A percentile compares a stretch with the other conserved stretches of the same genome.
These are phyloP conservation scores for Xylaria sp. DNA, from an alignment of 2,329 filamentous ascomycete genomes.

Conservation along the genomic window DNA sequence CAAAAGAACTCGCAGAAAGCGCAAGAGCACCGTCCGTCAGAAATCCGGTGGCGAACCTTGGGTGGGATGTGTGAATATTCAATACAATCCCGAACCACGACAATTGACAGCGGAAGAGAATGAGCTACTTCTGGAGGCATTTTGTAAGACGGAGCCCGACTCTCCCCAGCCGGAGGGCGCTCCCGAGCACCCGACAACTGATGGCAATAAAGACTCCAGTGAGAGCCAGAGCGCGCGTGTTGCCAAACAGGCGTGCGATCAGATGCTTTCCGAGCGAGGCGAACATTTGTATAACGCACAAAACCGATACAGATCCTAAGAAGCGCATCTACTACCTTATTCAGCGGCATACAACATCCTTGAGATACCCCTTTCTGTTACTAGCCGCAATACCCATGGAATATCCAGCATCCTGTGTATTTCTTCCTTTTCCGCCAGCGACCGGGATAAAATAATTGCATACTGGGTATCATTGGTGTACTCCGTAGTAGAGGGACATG, in stretches of 20 bases:
- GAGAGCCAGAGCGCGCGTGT: conserved; percentile 51
- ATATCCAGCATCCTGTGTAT: conserved; percentile 2
- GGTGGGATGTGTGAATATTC: conserved; percentile 37
- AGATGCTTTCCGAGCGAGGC: conserved; percentile 46
- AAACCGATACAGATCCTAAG: conserved; percentile 36
- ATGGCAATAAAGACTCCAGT: conserved; percentile 35
- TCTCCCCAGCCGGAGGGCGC: conserved; percentile 38
- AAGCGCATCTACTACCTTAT: conserved; percentile 5
- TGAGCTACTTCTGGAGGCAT: conserved; percentile 45
- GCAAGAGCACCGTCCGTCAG: conserved; percentile 46
- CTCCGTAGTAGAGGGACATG: conserved; percentile 20
- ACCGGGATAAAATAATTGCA: conserved; percentile 24
- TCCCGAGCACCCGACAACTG: conserved; percentile 39
- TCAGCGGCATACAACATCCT: conserved; percentile 7
- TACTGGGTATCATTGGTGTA: conserved; percentile 23
- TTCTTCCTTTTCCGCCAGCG: conserved; percentile 19
- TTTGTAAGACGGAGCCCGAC: conserved; percentile 41
- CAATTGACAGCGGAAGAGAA: conserved; percentile 50
- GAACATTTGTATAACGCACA: conserved; percentile 42
- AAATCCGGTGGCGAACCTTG: conserved; percentile 37
- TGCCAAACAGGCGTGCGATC: conserved; percentile 53
- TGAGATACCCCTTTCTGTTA: conserved; percentile 35
- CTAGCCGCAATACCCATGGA: conserved; percentile 18
- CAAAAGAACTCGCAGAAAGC: conserved; percentile 57
- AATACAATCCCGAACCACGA: conserved; percentile 38